These are phyloP conservation scores for Globisporangium nodosum DNA, from an alignment of 352 stramenopile genomes.

Conservation along the genomic window DNA sequence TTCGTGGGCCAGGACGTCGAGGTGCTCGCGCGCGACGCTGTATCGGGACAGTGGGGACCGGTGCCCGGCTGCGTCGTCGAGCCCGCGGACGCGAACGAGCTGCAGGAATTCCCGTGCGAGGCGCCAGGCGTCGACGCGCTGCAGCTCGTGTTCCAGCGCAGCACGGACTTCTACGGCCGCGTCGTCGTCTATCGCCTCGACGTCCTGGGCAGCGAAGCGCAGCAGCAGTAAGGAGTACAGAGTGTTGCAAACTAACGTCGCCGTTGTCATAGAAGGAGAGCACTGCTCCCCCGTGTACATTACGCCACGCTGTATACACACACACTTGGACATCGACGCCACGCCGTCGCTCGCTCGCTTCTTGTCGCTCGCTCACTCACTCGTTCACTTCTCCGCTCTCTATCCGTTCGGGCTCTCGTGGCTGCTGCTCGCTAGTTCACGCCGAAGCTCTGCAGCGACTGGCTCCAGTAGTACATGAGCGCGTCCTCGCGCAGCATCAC, in stretches of 20 bases:
- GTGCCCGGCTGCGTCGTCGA: conserved; percentile 23
- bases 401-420: neutral
- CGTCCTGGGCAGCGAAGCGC: conserved; percentile 28
- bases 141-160: conserved; percentile 48
- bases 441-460: conserved; percentile 43
- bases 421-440: conserved; percentile 9
- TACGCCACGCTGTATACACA: neutral
- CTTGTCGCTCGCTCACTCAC: neutral
- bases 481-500: conserved; percentile 79
- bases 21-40: conserved; percentile 21
- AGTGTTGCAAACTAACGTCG: neutral
- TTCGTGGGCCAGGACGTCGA: conserved; percentile 65
- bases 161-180: conserved; percentile 70
- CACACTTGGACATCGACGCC: neutral
- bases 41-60: conserved; percentile 19
- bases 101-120: conserved; percentile 36
- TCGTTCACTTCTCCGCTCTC: neutral
- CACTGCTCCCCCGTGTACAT: conserved; percentile 2
- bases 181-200: conserved; percentile 60
- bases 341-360: neutral
- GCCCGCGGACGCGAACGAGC: conserved; percentile 44
- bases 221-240: neutral
- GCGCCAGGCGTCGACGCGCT: conserved; percentile 28
- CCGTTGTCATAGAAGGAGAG: neutral
- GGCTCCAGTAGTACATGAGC: conserved; percentile 86